Evolutionary conservation across 164 flowering plant species (phyloP), one percentile per base, ranked within the genome.

Genomic region (Protea cynaroides): DNA sequence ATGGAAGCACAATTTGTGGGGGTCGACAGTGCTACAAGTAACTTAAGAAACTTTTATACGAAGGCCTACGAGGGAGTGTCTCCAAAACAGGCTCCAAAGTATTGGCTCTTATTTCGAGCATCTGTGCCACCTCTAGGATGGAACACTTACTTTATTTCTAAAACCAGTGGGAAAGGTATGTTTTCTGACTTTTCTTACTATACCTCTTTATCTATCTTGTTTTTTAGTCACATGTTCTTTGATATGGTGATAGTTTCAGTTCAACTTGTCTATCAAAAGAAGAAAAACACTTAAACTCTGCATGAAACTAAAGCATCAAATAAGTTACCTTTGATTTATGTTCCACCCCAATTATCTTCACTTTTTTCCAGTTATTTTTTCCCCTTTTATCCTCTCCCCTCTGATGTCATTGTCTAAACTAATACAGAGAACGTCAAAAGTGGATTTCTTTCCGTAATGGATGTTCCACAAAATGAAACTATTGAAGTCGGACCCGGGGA

Each of bases 121-220:
- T 73, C 91, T 29, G 84, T 86, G 69, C 92, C 89, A 17, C 87
- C 96, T 60, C 71, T 92, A 62, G 98, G 96, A 62, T 88, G 91
- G 92, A 89, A 72, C 68, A 92, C 96, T 11, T 89, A 82, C 73
- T 88, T 89, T 69, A 71, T 92, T 75, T 82, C 92, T 37, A 79
- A 76, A 64, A 61, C 76, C 49, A 50, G 75, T 25, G 76, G 58
- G 25, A 71, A 53, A 70, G 86, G 91, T 49, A 49, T 15, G 19
- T 49, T 1, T 49, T 61, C 36, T 40, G 24, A 1, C 59, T 7
- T 53, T 25, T 40, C 18, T 62, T 19, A 18, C 52, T 15, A 49
- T 49, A 15, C 36, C 11, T 53, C 62, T 8, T 40, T 49, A 22
- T 19, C 7, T 49, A 0, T 25, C 1, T 40, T 38, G 13, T 18